phyloP scores from a whole-genome alignment of 441 rosid species.

The Pelargonium fulgidum region DNA sequence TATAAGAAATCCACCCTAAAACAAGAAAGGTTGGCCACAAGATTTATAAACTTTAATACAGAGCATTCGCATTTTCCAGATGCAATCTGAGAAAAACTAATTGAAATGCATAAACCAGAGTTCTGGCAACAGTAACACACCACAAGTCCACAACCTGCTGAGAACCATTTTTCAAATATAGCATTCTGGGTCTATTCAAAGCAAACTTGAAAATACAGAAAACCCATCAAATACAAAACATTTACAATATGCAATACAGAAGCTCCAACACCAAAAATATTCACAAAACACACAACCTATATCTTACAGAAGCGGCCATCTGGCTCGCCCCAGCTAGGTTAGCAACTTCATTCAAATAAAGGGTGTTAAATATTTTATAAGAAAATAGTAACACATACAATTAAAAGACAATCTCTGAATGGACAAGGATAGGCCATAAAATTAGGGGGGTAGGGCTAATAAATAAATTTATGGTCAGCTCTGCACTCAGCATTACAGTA shows the following conservation, averaged over 20 bases:
- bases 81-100: no score
- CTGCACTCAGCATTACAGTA: conserved; percentile 25
- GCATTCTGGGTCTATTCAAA: no score
- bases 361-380: background rate
- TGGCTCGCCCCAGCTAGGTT: background rate
- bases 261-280: background rate
- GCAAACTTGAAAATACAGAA: no score
- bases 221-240: background rate
- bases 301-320: no score
- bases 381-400: conserved; percentile 23
- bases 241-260: background rate
- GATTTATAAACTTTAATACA: background rate
- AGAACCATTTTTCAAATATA: no score
- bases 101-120: no score
- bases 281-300: background rate
- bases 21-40: background rate
- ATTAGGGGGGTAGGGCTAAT: conserved; percentile 15
- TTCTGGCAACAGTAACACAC: no score
- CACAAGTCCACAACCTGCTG: no score
- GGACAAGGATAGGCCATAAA: background rate
- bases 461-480: conserved; percentile 17
- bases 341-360: background rate
- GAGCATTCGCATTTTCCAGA: no score
- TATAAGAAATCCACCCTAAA: background rate
- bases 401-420: conserved; percentile 17